Percentiles rank a stretch among this genome's conserved stretches.
phyloP scores from a whole-genome alignment of 305 asterid genomes.

The Solanum hybrid region DNA sequence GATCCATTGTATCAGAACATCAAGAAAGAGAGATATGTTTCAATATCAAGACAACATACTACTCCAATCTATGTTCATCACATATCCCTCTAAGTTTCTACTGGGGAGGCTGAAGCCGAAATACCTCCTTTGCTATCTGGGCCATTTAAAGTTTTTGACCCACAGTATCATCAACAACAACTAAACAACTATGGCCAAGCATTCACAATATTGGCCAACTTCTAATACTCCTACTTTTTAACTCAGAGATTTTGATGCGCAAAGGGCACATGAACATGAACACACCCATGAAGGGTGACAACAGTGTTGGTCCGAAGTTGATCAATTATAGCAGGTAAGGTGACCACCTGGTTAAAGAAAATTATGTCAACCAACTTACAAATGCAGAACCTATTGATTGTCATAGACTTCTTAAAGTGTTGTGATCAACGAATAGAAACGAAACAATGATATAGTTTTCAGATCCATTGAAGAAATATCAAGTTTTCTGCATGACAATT shows the following conservation, averaged over 20 bases:
- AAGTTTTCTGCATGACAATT: background rate
- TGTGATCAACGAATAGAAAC: background rate
- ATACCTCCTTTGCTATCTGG: background rate
- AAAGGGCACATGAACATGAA: slow-evolving; percentile 70
- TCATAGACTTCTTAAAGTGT: background rate
- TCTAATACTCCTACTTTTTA: background rate
- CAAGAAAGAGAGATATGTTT: background rate
- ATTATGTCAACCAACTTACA: background rate
- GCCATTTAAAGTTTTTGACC: background rate
- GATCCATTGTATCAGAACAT: background rate
- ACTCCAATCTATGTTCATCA: too few relatives aligned
- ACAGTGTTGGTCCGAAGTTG: slow-evolving; percentile 80
- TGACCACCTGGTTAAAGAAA: slow-evolving; percentile 44
- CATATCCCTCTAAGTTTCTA: background rate
- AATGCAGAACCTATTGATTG: background rate
- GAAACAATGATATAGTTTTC: background rate
- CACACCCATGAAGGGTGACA: slow-evolving; percentile 87
- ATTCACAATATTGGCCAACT: background rate
- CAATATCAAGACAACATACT: background rate
- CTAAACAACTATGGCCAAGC: background rate
- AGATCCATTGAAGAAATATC: background rate
- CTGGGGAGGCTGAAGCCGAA: background rate
- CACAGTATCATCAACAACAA: background rate
- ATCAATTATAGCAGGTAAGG: slow-evolving; percentile 72
- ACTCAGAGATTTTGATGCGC: slow-evolving; percentile 34